Percentiles rank a stretch among this genome's conserved stretches.
phyloP scores from a whole-genome alignment of 1,284 basidiomycete genomes.

The Sporisorium exsertum region DNA sequence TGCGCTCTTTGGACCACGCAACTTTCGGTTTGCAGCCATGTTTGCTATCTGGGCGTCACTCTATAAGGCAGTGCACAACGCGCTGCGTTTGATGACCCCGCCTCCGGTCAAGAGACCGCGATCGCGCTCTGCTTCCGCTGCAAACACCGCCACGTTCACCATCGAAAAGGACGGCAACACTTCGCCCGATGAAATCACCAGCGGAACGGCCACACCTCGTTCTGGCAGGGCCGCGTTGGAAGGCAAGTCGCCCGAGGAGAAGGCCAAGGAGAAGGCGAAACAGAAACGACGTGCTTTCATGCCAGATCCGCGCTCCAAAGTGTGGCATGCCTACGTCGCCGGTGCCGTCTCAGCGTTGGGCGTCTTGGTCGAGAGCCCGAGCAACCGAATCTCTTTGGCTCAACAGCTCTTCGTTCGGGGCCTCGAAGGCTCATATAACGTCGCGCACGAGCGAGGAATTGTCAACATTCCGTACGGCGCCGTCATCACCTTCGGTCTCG shows the following conservation, averaged over 20 bases:
- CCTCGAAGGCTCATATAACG: slow-evolving; percentile 84
- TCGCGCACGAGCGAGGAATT: slow-evolving; percentile 75
- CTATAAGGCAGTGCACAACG: slow-evolving; percentile 67
- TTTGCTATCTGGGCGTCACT: slow-evolving; percentile 64
- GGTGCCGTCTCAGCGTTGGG: slow-evolving; percentile 84
- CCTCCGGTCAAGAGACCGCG: slow-evolving; percentile 32
- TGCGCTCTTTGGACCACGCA: slow-evolving; percentile 54
- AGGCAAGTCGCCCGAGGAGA: slow-evolving; percentile 52
- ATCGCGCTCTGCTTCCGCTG: slow-evolving; percentile 21
- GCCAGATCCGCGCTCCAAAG: slow-evolving; percentile 67
- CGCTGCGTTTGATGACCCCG: slow-evolving; percentile 63
- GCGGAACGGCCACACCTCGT: slow-evolving; percentile 55
- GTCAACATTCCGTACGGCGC: slow-evolving; percentile 84
- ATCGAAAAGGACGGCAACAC: slow-evolving; percentile 22
- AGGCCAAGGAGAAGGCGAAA: slow-evolving; percentile 48
- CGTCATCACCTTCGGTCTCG: slow-evolving; percentile 83
- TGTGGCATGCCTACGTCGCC: slow-evolving; percentile 90
- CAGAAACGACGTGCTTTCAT: slow-evolving; percentile 62
- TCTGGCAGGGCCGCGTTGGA: slow-evolving; percentile 49
- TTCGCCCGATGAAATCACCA: slow-evolving; percentile 26
- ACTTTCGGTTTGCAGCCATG: slow-evolving; percentile 63
- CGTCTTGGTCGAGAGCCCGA: slow-evolving; percentile 83
- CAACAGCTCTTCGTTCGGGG: slow-evolving; percentile 90
- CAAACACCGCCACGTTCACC: slow-evolving; percentile 2
- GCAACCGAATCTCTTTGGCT: slow-evolving; percentile 79